Evolutionary conservation across 441 rosid genomes (phyloP), one percentile per base, ranked within the genome.

Genomic region (Euphorbia celastroides): DNA sequence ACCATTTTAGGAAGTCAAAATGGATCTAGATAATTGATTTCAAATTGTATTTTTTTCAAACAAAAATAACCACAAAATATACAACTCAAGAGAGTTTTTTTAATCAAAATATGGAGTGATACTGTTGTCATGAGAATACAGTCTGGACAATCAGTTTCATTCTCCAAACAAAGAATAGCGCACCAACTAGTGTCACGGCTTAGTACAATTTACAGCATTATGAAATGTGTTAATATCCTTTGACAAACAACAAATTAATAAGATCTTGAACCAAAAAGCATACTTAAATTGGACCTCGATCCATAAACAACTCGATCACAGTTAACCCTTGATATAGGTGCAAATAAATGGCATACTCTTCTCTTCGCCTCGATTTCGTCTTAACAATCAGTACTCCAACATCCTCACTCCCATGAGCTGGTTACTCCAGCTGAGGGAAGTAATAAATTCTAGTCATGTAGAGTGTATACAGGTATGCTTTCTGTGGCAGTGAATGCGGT

Each of bases 311-410:
- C 22, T 61, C n/a, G n/a, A n/a, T n/a, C n/a, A n/a, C n/a, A n/a
- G n/a, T n/a, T n/a, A n/a, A n/a, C n/a, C n/a, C n/a, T n/a, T n/a
- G n/a, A n/a, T n/a, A n/a, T n/a, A 48, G 14, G 41, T 12, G 20
- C 20, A 25, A 27, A 17, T 34, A 38, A 19, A 52, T 19, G n/a
- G 44, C 46, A 50, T 6, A 26, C 22, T 58, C 30, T 51, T 50
- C 36, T 61, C 54, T 25, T 66, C 62, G 30, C 72, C 57, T 56
- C 59, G 25, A 46, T 32, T 26, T 57, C 31, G 16, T 44, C n/a
- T 64, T 48, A 19, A 22, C 6, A 11, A 19, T 5, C 17, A 31
- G 26, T 2, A 51, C 5, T 20, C 22, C 10, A 1, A 31, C 22
- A 27, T 27, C 22, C 11, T 48, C 48, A 42, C 57, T 26, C 42